Evolutionary conservation across 2,329 filamentous ascomycete genomes (phyloP).

Genomic region (Huntiella moniliformis): DNA sequence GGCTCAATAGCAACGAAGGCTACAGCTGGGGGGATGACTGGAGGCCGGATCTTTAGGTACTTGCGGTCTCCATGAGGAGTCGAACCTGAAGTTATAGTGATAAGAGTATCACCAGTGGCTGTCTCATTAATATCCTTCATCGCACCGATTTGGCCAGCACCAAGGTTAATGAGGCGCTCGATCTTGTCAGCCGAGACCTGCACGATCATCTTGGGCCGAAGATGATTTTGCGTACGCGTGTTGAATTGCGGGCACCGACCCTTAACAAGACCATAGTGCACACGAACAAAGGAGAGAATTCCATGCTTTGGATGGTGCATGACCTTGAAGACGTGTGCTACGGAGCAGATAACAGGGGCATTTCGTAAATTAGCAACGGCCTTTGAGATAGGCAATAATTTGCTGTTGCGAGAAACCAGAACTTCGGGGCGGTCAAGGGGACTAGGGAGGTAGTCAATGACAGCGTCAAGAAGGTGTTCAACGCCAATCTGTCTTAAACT

Average conservation of each 20-base stretch:
- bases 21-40: constrained; percentile 77
- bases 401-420: constrained; percentile 51
- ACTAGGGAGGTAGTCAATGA: constrained; percentile 71
- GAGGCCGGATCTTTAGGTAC: constrained; percentile 66
- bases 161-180: constrained; percentile 62
- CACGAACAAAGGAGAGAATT: constrained; percentile 75
- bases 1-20: constrained; percentile 91
- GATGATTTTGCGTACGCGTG: constrained; percentile 60
- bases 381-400: constrained; percentile 20
- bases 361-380: constrained; percentile 22
- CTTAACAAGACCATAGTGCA: constrained; percentile 68
- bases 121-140: constrained; percentile 77
- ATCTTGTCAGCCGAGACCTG: constrained; percentile 83
- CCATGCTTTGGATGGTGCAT: constrained; percentile 74
- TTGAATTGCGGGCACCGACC: constrained; percentile 68
- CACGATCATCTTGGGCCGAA: constrained; percentile 61
- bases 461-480: constrained; percentile 73
- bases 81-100: constrained; percentile 46
- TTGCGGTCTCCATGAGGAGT: constrained; percentile 50
- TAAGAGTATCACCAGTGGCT: constrained; percentile 82
- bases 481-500: constrained; percentile 91
- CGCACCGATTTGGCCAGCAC: constrained; percentile 82
- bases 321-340: constrained; percentile 78
- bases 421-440: constrained; percentile 65
- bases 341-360: constrained; percentile 19